Evolutionary conservation across 2,329 filamentous ascomycete species (phyloP), one percentile per base, ranked within the genome.

Genomic region (Plectosphaerella cucumerina): DNA sequence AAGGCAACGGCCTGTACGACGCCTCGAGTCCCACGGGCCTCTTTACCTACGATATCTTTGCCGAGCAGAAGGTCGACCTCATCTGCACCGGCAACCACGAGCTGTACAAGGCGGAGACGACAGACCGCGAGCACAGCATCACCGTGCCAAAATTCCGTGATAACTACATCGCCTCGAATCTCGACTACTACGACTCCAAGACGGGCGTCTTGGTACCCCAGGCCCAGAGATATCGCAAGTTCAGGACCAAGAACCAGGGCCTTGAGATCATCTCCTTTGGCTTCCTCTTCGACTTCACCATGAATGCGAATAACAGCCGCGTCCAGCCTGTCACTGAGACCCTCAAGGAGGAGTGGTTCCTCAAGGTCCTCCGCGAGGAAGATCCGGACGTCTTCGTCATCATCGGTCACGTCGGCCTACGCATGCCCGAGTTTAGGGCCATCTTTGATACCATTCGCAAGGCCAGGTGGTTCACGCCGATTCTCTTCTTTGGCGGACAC

Each of bases 1-100:
- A 97, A 68, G 91, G 93, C 34, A 97, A 96, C 65, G 94, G 93
- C 1, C 80, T 99, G 4, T 97, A 96, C 69, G 94, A 97, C 65
- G 87, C 86, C 5, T 96, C 91, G 0, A 76, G 80, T 23, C 94
- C 94, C 9, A 95, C 95, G 64, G 94, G 94, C 20, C 79, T 86
- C 62, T 97, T 91, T 66, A 90, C 90, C 1, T 93, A 90, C 64
- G 88, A 93, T 56, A 94, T 97, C 50, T 84, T 94, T 64, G 85
- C 84, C 54, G 77, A 95, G 63, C 90, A 96, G 64, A 70, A 84
- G 42, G 84, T 97, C 58, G 93, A 97, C 64, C 72, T 96, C 22
- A 78, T 97, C 45, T 93, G 85, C 59, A 87, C 86, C 1, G 94
- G 94, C 47, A 99, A 99, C 62, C 94, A 99, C 71, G 94, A 99